A percentile compares a stretch with the other conserved stretches of the same genome.
Conservation (phyloP, 139 green algal species). For the Tetratostichococcus sp. region DNA sequence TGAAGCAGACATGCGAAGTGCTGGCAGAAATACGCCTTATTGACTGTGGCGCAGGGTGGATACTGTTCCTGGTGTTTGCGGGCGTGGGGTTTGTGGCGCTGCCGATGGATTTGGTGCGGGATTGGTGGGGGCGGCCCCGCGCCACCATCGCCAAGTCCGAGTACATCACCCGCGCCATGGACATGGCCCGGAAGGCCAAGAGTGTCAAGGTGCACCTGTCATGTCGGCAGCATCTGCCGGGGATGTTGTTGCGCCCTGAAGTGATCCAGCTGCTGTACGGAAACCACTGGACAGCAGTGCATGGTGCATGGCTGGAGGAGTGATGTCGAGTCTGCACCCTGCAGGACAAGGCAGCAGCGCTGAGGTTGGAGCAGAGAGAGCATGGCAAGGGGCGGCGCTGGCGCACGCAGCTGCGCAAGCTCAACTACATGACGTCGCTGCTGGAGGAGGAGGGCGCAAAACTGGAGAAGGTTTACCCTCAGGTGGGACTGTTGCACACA, state of each 20-base stretch:
- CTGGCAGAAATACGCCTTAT: too few species aligned
- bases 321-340: neutral
- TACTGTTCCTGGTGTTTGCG: conserved; percentile 93
- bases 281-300: too few species aligned
- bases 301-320: too few species aligned
- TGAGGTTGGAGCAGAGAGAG: conserved; percentile 66
- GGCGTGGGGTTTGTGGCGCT: conserved; percentile 83
- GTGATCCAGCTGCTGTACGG: too few species aligned
- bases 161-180: conserved; percentile 76
- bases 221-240: too few species aligned
- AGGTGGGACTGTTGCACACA: conserved; percentile 35
- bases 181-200: conserved; percentile 68
- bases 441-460: conserved; percentile 87
- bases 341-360: conserved; percentile 39
- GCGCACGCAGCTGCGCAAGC: conserved; percentile 58
- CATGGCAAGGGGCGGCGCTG: conserved; percentile 59
- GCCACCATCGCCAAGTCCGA: conserved; percentile 76
- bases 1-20: too few species aligned
- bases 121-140: conserved; percentile 70
- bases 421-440: conserved; percentile 73
- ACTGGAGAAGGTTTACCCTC: conserved; percentile 82
- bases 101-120: conserved; percentile 81
- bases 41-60: conserved; percentile 82
- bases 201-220: conserved; percentile 55
- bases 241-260: too few species aligned